phyloP scores from a whole-genome alignment of 371 early-diverging fungal species.

The Umbelopsis sp. region DNA sequence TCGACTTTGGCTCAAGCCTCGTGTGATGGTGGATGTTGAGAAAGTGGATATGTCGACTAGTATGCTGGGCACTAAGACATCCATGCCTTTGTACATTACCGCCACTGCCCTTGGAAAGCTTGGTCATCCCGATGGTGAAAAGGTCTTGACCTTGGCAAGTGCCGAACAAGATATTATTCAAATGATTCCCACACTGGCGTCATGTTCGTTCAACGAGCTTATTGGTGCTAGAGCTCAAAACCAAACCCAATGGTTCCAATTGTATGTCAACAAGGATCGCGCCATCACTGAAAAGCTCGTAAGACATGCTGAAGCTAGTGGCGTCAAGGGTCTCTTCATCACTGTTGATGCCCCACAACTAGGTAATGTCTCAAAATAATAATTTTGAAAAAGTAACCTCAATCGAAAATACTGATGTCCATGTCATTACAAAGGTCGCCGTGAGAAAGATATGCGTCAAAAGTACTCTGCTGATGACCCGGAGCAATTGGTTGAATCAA shows the following conservation, averaged over 20 bases:
- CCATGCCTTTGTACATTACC: conserved; percentile 57
- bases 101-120: conserved; percentile 74
- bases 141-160: conserved; percentile 68
- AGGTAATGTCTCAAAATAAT: conserved; percentile 29
- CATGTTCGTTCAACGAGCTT: conserved; percentile 71
- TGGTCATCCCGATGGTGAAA: conserved; percentile 80
- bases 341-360: conserved; percentile 94
- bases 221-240: conserved; percentile 45
- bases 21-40: conserved; percentile 77
- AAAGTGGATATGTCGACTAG: conserved; percentile 64
- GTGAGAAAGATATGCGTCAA: conserved; percentile 90
- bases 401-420: not conserved
- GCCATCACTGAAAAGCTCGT: conserved; percentile 74
- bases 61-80: conserved; percentile 63
- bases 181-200: conserved; percentile 78
- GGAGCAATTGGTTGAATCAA: conserved; percentile 37
- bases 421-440: conserved; percentile 56
- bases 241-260: conserved; percentile 80
- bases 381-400: not conserved
- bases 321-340: conserved; percentile 84
- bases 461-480: conserved; percentile 51
- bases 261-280: conserved; percentile 89
- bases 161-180: conserved; percentile 51
- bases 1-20: conserved; percentile 78
- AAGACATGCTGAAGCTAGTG: conserved; percentile 77